Conservation (phyloP, 139 green algal genomes). For the Tetradesmus obliquus region DNA sequence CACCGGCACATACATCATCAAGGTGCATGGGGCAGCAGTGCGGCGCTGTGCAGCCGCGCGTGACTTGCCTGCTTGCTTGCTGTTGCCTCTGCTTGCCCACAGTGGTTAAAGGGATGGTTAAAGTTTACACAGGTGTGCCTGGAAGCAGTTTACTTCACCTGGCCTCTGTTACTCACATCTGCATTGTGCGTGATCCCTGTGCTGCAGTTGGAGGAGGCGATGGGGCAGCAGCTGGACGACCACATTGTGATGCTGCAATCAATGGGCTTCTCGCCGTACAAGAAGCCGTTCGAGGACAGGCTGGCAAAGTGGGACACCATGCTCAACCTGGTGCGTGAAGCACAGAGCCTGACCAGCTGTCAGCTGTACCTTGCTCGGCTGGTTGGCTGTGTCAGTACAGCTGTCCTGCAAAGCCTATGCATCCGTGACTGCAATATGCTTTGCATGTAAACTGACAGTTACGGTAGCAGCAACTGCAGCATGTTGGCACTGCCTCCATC, state of each 20-base stretch:
- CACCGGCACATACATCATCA: conserved; percentile 85
- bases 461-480: too few species aligned
- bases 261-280: conserved; percentile 75
- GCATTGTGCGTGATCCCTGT: not conserved
- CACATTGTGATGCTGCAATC: conserved; percentile 87
- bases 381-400: too few species aligned
- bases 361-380: too few species aligned
- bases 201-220: conserved; percentile 74
- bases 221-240: conserved; percentile 88
- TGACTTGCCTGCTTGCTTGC: not conserved
- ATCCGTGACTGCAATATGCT: not conserved
- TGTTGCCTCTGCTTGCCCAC: not conserved
- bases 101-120: not conserved
- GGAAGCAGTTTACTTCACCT: not conserved
- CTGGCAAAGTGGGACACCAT: conserved; percentile 81
- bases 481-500: too few species aligned
- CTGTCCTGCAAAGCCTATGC: not conserved
- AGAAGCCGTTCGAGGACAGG: conserved; percentile 86
- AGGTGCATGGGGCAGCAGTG: conserved; percentile 47
- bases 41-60: not conserved
- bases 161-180: not conserved
- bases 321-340: conserved; percentile 68
- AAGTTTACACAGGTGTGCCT: not conserved
- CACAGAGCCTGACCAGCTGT: not conserved
- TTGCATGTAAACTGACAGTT: not conserved